Conservation (phyloP, 305 asterid genomes). For the Solanum aculeatissimum region DNA sequence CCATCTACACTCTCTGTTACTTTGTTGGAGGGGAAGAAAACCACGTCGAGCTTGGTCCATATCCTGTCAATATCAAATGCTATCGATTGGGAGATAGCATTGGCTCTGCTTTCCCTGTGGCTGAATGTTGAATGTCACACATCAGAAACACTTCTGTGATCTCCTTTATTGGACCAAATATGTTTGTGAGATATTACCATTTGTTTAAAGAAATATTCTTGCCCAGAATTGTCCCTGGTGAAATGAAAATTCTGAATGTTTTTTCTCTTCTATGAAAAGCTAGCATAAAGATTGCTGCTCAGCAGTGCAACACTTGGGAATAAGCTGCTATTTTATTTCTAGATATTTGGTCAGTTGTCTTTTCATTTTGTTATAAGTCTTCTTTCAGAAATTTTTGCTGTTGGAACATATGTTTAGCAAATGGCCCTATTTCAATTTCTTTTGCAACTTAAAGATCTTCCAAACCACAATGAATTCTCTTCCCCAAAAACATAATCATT, state of each 20-base stretch:
- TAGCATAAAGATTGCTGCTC: not conserved
- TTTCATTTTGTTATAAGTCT: not conserved
- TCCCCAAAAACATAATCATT: not conserved
- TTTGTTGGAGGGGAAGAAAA: slow-evolving; percentile 72
- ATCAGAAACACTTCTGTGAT: not conserved
- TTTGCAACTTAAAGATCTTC: not conserved
- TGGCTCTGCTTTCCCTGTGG: slow-evolving; percentile 88
- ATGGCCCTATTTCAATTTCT: not conserved
- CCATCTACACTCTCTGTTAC: slow-evolving; percentile 73
- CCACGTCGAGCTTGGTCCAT: slow-evolving; percentile 73
- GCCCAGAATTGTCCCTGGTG: not conserved
- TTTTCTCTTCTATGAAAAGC: not conserved
- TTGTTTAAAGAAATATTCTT: not conserved
- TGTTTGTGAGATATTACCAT: not conserved
- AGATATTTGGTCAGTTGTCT: not conserved
- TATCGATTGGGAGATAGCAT: slow-evolving; percentile 60
- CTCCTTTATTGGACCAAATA: not conserved
- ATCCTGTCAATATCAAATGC: slow-evolving; percentile 69
- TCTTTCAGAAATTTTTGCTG: not conserved
- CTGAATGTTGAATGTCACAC: slow-evolving; percentile 28
- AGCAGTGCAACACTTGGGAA: not conserved
- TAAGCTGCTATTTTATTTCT: not conserved
- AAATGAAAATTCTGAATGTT: not conserved
- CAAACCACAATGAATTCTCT: not conserved
- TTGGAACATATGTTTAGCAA: not conserved